phyloP scores from a whole-genome alignment of 306 rosid genomes.

The Castanea sativa region DNA sequence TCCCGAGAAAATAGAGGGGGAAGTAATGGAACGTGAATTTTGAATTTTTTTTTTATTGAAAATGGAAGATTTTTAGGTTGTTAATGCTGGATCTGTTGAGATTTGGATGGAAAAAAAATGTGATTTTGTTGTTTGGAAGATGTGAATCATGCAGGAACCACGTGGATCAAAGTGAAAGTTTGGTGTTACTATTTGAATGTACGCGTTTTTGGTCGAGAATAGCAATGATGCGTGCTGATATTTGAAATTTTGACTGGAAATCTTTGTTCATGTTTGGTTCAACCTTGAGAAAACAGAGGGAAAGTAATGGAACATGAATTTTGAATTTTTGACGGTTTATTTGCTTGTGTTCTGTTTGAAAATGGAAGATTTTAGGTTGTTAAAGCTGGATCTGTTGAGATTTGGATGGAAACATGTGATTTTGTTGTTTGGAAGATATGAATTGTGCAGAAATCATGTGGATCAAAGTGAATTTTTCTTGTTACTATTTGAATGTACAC shows the following conservation, averaged over 20 bases:
- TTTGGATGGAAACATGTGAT: background rate
- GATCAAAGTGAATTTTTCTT: background rate
- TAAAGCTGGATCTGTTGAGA: slow-evolving; percentile 13
- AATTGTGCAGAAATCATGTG: background rate
- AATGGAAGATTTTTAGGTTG: background rate
- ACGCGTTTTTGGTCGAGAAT: background rate
- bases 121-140: background rate
- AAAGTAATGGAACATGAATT: background rate
- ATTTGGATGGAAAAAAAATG: background rate
- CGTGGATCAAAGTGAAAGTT: background rate
- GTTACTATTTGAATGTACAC: background rate
- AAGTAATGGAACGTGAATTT: background rate
- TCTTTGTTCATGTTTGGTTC: background rate
- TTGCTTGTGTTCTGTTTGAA: background rate
- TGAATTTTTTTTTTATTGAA: background rate
- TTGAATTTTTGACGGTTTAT: background rate
- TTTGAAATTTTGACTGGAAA: background rate
- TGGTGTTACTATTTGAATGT: background rate
- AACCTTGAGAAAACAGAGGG: background rate
- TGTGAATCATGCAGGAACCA: background rate
- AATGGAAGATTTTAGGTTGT: background rate
- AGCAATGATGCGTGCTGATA: background rate
- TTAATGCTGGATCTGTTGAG: slow-evolving; percentile 11
- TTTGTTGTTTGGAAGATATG: background rate
- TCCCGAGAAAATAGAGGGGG: background rate